phyloP scores from a whole-genome alignment of 1,284 basidiomycete genomes.

The Pseudozyma thailandica region DNA sequence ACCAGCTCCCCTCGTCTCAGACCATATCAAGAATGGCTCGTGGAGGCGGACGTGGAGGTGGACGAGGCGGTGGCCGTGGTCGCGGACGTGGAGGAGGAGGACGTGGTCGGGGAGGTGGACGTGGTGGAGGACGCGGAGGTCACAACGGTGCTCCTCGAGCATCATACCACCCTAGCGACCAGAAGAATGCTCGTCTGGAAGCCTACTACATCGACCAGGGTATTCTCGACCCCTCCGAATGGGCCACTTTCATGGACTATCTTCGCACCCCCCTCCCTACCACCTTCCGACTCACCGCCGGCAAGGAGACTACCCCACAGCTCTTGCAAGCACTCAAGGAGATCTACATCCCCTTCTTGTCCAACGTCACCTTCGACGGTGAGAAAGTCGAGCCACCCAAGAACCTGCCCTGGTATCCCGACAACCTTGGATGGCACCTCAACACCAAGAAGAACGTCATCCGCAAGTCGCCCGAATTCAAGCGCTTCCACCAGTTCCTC shows the following conservation, averaged over 20 bases:
- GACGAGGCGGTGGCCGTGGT: constrained; percentile 42
- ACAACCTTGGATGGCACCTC: constrained; percentile 93
- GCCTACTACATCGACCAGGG: constrained; percentile 65
- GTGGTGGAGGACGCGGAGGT: constrained; percentile 32
- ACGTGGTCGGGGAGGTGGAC: constrained; percentile 25
- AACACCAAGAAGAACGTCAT: constrained; percentile 90
- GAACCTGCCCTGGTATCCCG: constrained; percentile 91
- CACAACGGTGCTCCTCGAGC: constrained; percentile 21
- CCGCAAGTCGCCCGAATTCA: constrained; percentile 91
- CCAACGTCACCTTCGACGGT: constrained; percentile 81
- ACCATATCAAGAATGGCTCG: constrained; percentile 30
- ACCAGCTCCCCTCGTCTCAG: neutral
- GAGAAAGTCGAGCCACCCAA: constrained; percentile 77
- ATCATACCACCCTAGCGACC: constrained; percentile 29
- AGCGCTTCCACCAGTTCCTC: constrained; percentile 93
- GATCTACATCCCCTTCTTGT: constrained; percentile 80
- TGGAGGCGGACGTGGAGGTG: constrained; percentile 29
- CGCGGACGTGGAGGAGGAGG: constrained; percentile 37
- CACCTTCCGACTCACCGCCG: constrained; percentile 85
- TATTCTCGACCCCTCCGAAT: constrained; percentile 73
- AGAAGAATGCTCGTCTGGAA: constrained; percentile 55
- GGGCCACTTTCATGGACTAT: constrained; percentile 78
- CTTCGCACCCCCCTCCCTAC: constrained; percentile 84
- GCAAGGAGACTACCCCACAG: constrained; percentile 60
- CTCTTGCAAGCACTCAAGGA: constrained; percentile 62